Base-by-base conservation (phyloP, 2,329 filamentous ascomycete species). In the Phaeophleospora eucalypticola region DNA sequence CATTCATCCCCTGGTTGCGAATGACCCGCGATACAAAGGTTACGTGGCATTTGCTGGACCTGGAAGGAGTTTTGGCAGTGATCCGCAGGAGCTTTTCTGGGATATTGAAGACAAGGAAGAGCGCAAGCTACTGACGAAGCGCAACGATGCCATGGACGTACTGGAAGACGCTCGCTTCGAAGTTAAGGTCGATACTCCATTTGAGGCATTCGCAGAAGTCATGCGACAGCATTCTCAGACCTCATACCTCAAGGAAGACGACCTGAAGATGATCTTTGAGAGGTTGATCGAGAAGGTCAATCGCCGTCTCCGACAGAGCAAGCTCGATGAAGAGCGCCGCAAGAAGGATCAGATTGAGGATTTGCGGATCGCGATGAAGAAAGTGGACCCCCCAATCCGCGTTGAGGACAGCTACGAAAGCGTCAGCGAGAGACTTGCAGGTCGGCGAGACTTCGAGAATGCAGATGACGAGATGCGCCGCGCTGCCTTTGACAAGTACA, bases 91-190 rank as follows among this genome's bases (percentile, higher is more conserved):
- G 61, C 75, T 98, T 4, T 97, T 98, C 72, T 96, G 91, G 89
- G 93, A 98, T 65, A 75, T 90, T 39, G 78, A 97, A 19, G 93
- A 97, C 66, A 89, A 95, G 66, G 89, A 97, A 67, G 91, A 98
- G 63, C 82, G 87, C 33, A 61, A 61, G 48, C 57, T 68, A 17
- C 58, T 60, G 3, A 56, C 58, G 4, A 58, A 60, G 45, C 58
- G 62, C 16, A 62, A 62, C 33, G 51, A 54, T 34, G 62, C 59
- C 18, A 49, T 65, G 3, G 64, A 66, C 36, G 60, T 65, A 12
- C 50, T 66, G 16, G 64, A 65, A 87, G 89, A 95, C 71, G 87
- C 88, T 75, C 87, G 84, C 62, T 95, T 89, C 77, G 90, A 96
- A 69, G 82, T 97, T 61, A 89, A 86, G 57, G 78, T 85, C 54